These are phyloP conservation scores for Paraleonurus japonicus DNA, from an alignment of 257 asterid species.

Conservation along the genomic window DNA sequence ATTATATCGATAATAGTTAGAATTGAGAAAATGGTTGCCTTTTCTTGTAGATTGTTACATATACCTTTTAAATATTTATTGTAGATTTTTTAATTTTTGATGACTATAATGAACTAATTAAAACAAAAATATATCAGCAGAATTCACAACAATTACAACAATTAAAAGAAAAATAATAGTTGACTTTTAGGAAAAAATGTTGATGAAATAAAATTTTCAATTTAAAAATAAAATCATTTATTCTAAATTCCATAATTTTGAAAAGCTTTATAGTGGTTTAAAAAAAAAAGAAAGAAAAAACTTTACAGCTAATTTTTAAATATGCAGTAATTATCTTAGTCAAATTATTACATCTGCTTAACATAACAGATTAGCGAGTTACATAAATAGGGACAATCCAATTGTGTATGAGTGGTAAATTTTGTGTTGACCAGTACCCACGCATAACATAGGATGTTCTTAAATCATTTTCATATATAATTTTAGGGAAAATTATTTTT, in stretches of 20 bases:
- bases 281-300: too few species aligned
- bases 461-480: background rate
- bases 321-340: background rate
- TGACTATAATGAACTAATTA: background rate
- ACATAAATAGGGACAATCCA: background rate
- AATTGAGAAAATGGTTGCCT: background rate
- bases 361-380: background rate
- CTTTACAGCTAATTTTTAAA: background rate
- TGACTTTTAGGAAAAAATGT: background rate
- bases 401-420: background rate
- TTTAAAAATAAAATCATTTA: background rate
- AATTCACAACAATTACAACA: background rate
- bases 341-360: background rate
- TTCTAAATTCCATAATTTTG: background rate
- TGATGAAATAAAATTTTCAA: background rate
- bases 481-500: too few species aligned
- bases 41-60: too few species aligned
- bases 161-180: background rate
- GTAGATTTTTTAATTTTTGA: too few species aligned
- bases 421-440: slow-evolving; percentile 14
- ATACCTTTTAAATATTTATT: too few species aligned
- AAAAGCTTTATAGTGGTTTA: background rate
- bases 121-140: too few species aligned
- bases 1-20: background rate
- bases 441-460: background rate